These are phyloP conservation scores for Paraurostyla sp. DNA, from an alignment of 73 alveolate genomes.

Conservation along the genomic window DNA sequence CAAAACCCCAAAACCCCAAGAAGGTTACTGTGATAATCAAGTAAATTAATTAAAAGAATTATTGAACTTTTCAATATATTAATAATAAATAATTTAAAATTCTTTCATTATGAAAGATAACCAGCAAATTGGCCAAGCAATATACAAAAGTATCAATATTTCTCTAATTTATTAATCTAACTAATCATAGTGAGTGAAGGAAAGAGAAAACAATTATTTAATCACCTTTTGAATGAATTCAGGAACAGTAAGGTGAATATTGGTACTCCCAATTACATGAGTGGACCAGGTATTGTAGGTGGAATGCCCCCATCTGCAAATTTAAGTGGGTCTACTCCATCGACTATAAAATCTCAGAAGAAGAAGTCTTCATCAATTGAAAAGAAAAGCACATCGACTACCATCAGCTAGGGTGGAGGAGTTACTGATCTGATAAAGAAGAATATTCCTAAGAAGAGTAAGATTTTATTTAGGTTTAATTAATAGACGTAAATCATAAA, in stretches of 20 bases:
- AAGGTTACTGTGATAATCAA: too few relatives aligned
- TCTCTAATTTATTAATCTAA: too few relatives aligned
- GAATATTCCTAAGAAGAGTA: constrained; percentile 13
- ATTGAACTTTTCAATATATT: not conserved
- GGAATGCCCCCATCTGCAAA: not conserved
- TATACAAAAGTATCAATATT: constrained; percentile 54
- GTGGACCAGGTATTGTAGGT: constrained; percentile 30
- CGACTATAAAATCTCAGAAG: not conserved
- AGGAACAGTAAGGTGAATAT: constrained; percentile 1
- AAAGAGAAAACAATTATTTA: constrained; percentile 44
- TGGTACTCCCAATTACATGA: constrained; percentile 15
- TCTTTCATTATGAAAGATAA: constrained; percentile 53
- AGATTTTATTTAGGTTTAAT: not conserved
- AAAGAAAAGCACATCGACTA: constrained; percentile 11
- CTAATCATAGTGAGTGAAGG: constrained; percentile 67
- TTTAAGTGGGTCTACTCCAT: constrained; percentile 25
- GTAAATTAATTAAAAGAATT: too few relatives aligned
- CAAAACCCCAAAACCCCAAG: too few relatives aligned
- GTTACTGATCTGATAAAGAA: not conserved
- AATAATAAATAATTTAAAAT: not conserved
- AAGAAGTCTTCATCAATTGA: constrained; percentile 47
- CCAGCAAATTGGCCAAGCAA: constrained; percentile 48
- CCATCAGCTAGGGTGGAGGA: not conserved
- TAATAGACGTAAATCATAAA: constrained; percentile 24
- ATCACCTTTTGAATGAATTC: constrained; percentile 34